Conservation (phyloP, 2,329 filamentous ascomycete genomes). For the Leptographium flavum region DNA sequence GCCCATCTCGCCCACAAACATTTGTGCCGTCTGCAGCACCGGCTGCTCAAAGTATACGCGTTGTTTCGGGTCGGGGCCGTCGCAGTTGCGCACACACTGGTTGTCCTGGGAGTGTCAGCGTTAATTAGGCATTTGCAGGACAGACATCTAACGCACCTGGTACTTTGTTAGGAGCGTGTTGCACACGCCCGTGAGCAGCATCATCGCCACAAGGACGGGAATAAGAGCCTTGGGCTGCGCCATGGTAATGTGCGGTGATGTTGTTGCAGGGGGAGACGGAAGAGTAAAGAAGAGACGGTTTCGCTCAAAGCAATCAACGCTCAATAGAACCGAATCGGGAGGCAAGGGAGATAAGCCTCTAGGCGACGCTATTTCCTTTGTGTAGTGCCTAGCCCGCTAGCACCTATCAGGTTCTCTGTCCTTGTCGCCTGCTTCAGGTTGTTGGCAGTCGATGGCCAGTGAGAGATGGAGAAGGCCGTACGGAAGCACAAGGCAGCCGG, state of each 20-base stretch:
- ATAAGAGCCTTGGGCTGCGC: constrained; percentile 56
- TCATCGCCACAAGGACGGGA: constrained; percentile 83
- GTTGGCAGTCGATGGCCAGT: no score
- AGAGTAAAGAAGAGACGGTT: no score
- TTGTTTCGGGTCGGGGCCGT: constrained; percentile 49
- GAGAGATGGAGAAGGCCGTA: no score
- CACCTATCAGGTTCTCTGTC: background rate
- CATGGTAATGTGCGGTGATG: constrained; percentile 39
- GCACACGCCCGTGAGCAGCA: constrained; percentile 90
- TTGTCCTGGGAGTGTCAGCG: constrained; percentile 52
- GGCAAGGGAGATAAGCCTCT: background rate
- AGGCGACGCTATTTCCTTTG: background rate
- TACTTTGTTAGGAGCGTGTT: constrained; percentile 97
- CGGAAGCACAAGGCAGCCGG: no score
- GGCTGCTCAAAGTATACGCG: constrained; percentile 79
- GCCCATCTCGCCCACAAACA: constrained; percentile 94
- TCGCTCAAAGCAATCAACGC: no score
- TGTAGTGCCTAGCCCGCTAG: background rate
- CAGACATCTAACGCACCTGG: constrained; percentile 35
- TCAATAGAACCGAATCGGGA: background rate
- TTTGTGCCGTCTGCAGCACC: constrained; percentile 89
- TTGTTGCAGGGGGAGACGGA: no score
- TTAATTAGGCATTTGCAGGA: background rate
- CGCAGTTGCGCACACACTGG: constrained; percentile 89
- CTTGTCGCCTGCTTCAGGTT: no score